These are phyloP conservation scores for Colletotrichum sp. DNA, from an alignment of 2,329 filamentous ascomycete genomes.

Conservation along the genomic window DNA sequence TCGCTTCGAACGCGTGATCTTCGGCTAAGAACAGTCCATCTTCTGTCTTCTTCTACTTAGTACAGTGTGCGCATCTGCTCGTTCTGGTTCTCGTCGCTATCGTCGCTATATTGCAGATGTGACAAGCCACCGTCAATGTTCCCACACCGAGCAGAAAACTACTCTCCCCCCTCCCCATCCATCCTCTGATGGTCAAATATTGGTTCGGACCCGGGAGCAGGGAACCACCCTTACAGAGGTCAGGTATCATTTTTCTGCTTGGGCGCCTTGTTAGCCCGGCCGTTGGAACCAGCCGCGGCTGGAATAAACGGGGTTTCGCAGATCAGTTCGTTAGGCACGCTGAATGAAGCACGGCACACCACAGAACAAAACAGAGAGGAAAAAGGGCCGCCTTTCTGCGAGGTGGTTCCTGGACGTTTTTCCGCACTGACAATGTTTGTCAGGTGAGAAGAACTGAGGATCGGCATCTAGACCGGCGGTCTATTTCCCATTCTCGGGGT, in stretches of 20 bases:
- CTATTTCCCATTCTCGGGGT: background rate
- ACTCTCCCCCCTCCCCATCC: background rate
- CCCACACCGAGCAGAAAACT: background rate
- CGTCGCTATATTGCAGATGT: background rate
- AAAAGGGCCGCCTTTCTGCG: background rate
- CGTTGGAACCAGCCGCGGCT: background rate
- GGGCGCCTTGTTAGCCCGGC: background rate
- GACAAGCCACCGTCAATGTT: background rate
- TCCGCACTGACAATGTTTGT: background rate
- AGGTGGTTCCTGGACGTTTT: background rate
- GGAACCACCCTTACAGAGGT: background rate
- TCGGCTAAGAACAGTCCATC: background rate
- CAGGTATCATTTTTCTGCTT: background rate
- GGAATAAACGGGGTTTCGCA: background rate
- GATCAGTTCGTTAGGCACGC: background rate
- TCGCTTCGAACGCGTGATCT: slow-evolving; percentile 1
- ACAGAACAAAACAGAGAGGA: background rate
- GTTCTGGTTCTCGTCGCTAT: background rate
- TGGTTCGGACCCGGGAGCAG: background rate
- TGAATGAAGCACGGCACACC: background rate
- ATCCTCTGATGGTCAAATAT: background rate
- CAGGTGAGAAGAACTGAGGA: slow-evolving; percentile 9
- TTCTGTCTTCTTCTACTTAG: background rate
- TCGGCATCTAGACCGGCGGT: slow-evolving; percentile 11
- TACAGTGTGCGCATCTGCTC: background rate